A percentile compares a stretch with the other conserved stretches of the same genome.
Conservation (phyloP, 108 stramenopile species). For the Fistulifera solaris region DNA sequence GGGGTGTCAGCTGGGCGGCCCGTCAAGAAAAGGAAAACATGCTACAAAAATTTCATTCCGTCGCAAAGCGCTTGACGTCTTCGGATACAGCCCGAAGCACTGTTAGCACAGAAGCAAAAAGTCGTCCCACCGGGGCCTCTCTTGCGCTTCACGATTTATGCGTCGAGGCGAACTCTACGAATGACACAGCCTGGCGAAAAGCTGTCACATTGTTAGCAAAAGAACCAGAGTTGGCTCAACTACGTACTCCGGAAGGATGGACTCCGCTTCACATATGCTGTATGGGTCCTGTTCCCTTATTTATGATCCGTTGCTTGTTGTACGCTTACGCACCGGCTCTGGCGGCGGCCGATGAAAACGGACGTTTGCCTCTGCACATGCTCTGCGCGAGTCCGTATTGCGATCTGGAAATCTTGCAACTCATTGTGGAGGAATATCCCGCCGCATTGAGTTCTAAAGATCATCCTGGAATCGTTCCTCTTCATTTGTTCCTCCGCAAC, state of each 20-base stretch:
- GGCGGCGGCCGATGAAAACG: slow-evolving; percentile 21
- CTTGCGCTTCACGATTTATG: slow-evolving; percentile 33
- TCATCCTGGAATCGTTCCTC: slow-evolving; percentile 29
- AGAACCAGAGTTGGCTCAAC: slow-evolving; percentile 25
- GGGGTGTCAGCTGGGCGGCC: no score
- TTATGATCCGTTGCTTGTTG: slow-evolving; percentile 26
- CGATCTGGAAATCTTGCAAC: slow-evolving; percentile 24
- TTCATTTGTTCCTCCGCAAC: slow-evolving; percentile 32
- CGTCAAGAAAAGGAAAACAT: no score
- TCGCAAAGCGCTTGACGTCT: no score
- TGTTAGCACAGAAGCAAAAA: no score
- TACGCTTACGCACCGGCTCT: slow-evolving; percentile 19
- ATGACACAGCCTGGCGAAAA: slow-evolving; percentile 37
- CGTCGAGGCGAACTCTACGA: slow-evolving; percentile 21
- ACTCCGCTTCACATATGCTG: slow-evolving; percentile 35
- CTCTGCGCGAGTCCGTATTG: slow-evolving; percentile 25
- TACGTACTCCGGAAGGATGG: slow-evolving; percentile 14
- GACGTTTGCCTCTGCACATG: slow-evolving; percentile 39
- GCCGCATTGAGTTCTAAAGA: slow-evolving; percentile 28
- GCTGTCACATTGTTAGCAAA: slow-evolving; percentile 25
- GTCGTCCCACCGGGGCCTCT: no score
- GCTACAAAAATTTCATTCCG: no score
- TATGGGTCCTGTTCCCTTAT: slow-evolving; percentile 20
- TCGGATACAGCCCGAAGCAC: no score
- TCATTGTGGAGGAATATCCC: slow-evolving; percentile 39